Base-by-base conservation (phyloP, 2,329 filamentous ascomycete species). In the Beauveria pseudobassiana region DNA sequence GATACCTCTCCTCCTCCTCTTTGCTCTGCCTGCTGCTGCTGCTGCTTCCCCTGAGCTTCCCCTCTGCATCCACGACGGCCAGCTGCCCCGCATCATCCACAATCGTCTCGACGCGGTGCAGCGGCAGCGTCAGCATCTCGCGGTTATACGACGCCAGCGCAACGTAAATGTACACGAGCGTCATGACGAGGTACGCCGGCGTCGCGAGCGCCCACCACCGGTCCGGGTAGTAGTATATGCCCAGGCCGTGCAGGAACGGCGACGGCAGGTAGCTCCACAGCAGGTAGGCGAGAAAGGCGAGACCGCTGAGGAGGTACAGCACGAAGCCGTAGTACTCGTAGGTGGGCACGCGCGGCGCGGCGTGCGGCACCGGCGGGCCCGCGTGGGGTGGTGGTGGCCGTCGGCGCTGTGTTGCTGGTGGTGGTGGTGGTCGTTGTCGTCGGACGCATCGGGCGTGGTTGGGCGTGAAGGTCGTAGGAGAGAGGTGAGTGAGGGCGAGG, bases 281-380 rank as follows among this genome's bases (percentile, higher is more conserved):
- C 16, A 87, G 77, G 73, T 85, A 89, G 70, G 84, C 81, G 71
- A 89, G 79, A 72, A 98, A 98, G 2, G 86, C 86, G 57, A 95
- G 80, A 24, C 88, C 91, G 64, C 89, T 93, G 71, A 93, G 91
- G 45, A 99, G 83, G 77, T 99, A 98, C 55, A 99, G 84, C 59
- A 96, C 93, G 76, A 99, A 99, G 72, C 95, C 95, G 74, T 98
- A 98, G 83, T 98, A 99, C 73, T 99, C 95, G 78, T 99, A 98
- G 0, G 95, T 99, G n/a, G 95, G 95, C 2, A 99, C 93, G 72
- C 95, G 92, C 1, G 95, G 95, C 59, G 88, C 88, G 1, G 92
- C 93, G 61, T 91, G 88, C 6, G 93, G 91, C 20, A 96, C 85
- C 53, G 92, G 89, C 5, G 34, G 34, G 91, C 91, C 18, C 12